Conservation (phyloP, 805 yeast species). For the Tetrapisispora arboricola region DNA sequence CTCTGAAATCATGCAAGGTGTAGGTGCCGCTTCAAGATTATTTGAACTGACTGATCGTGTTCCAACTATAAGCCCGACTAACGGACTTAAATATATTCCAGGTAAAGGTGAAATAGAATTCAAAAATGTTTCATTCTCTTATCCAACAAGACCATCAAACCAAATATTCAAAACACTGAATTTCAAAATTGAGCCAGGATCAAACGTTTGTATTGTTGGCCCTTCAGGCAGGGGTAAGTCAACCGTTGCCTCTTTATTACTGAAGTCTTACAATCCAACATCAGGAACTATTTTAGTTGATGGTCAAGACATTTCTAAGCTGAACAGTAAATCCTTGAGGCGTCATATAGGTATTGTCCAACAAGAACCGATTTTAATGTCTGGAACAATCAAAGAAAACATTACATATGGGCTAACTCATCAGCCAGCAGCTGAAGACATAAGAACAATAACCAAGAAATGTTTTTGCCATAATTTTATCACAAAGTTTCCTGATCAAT, state of each 20-base stretch:
- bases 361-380: constrained; percentile 68
- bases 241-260: constrained; percentile 52
- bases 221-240: constrained; percentile 91
- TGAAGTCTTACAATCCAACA: constrained; percentile 43
- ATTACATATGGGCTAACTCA: constrained; percentile 59
- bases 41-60: constrained; percentile 77
- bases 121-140: constrained; percentile 57
- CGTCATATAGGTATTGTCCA: constrained; percentile 59
- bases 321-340: constrained; percentile 46
- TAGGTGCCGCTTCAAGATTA: constrained; percentile 88
- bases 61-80: constrained; percentile 57
- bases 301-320: constrained; percentile 39
- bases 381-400: constrained; percentile 75
- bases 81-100: constrained; percentile 41
- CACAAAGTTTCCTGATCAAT: constrained; percentile 48
- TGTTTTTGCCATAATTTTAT: constrained; percentile 56
- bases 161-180: constrained; percentile 40
- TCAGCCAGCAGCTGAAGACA: constrained; percentile 46
- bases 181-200: constrained; percentile 42
- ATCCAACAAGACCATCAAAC: constrained; percentile 80
- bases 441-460: constrained; percentile 37
- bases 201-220: constrained; percentile 68
- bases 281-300: constrained; percentile 41
- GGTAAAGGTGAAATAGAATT: constrained; percentile 46
- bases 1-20: constrained; percentile 94